Evolutionary conservation across 2,329 filamentous ascomycete genomes (phyloP), one percentile per base, ranked within the genome.

Genomic region (Hyphodiscus sp.): DNA sequence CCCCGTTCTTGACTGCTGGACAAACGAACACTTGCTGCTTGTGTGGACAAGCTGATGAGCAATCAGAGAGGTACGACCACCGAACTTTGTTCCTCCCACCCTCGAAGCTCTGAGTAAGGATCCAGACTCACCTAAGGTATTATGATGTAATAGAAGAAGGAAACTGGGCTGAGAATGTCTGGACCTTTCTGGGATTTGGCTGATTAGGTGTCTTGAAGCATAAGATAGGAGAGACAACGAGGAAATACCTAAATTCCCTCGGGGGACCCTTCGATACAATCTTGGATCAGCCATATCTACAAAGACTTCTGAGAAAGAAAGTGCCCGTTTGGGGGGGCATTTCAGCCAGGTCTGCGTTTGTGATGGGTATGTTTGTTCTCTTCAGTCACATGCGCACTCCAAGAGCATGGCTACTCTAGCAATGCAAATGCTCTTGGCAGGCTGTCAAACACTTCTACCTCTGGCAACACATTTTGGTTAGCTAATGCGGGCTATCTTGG

Each of bases 291-390:
- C 29, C 13, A 41, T 41, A 23, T 26, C 46, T 43, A 41, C 20
- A 41, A 54, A 53, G 49, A 52, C 33, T 38, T 13, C 13, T n/a
- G 16, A 44, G 45, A 38, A 41, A 45, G 49, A 18, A 18, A 19
- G 33, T 20, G 23, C 23, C 50, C n/a, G n/a, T 57, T 30, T 41
- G 51, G 50, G 50, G 42, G 55, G 55, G 57, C 45, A 45, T 47
- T 51, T 46, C 49, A 54, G 53, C 50, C 45, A 51, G 59, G 63
- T 62, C 59, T 47, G 53, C 57, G 50, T 60, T 61, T 67, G 69
- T 71, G 66, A 73, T 73, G 70, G 71, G 73, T 75, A 74, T 62
- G 73, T 46, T 44, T 51, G 38, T 47, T 47, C 51, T 51, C 45
- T 30, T 20, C 20, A 13, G n/a, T 19, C 44, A 23, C 33, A 2